Evolutionary conservation across 176 grass and related monocot species (phyloP).

Genomic region (Avena eriantha): DNA sequence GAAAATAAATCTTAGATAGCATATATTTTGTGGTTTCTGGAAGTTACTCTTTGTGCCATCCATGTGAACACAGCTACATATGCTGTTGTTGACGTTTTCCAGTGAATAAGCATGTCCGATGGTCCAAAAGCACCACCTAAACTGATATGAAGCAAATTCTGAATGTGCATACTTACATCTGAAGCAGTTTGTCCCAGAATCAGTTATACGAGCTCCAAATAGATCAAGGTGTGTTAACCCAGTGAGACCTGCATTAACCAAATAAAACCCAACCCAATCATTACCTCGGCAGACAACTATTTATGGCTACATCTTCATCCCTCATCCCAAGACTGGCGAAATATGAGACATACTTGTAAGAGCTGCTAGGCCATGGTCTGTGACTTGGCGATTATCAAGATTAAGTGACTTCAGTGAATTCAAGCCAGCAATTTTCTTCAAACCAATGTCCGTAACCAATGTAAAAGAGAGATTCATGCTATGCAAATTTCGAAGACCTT

Average conservation of each 20-base stretch:
- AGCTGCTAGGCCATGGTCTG: constrained; percentile 81
- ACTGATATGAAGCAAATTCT: constrained; percentile 12
- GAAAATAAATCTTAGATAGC: not conserved
- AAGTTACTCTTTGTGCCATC: not conserved
- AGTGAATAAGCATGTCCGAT: not conserved
- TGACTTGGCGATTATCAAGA: constrained; percentile 89
- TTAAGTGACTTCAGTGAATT: constrained; percentile 78
- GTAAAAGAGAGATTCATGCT: constrained; percentile 93
- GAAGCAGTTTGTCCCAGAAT: constrained; percentile 78
- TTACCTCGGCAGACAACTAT: not conserved
- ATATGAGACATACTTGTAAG: constrained; percentile 65
- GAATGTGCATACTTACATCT: constrained; percentile 59
- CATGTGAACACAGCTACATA: not conserved
- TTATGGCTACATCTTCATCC: not conserved
- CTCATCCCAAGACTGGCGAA: not conserved
- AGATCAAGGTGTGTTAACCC: constrained; percentile 94
- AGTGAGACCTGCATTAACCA: constrained; percentile 72
- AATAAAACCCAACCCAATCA: constrained; percentile 21
- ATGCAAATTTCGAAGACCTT: constrained; percentile 78
- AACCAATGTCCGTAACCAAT: constrained; percentile 69
- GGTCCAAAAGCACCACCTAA: not conserved
- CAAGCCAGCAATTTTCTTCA: constrained; percentile 83
- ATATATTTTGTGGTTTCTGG: not conserved
- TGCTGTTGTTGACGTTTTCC: not conserved
- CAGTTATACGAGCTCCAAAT: constrained; percentile 91